A percentile compares a stretch with the other conserved stretches of the same genome.
These are phyloP conservation scores for Apophysomyces elegans DNA, from an alignment of 371 early-diverging fungal genomes.

Conservation along the genomic window DNA sequence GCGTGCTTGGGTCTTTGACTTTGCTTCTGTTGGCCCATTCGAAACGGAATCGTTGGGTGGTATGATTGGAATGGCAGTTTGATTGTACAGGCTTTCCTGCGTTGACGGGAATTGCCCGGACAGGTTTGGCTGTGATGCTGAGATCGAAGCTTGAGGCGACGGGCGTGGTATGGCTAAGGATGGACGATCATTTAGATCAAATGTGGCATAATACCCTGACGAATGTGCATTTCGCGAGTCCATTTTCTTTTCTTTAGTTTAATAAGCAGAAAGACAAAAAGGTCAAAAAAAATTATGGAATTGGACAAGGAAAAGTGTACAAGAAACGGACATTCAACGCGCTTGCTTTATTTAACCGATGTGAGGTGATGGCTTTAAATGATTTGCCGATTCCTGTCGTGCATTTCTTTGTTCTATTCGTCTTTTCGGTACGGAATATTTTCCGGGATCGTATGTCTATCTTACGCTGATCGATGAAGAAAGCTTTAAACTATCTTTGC, in stretches of 20 bases:
- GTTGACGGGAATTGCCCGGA: slow-evolving; percentile 4
- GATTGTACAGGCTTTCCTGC: background rate
- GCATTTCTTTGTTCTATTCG: background rate
- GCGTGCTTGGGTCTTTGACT: background rate
- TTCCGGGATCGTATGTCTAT: no score
- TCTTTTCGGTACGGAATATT: no score
- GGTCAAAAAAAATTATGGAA: background rate
- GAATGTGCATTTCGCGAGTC: slow-evolving; percentile 4
- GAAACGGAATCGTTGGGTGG: background rate
- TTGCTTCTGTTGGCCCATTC: background rate
- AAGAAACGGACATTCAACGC: slow-evolving; percentile 4
- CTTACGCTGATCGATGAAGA: no score
- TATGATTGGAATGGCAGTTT: background rate
- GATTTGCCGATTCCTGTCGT: background rate
- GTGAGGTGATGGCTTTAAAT: background rate
- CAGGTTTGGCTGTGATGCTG: slow-evolving; percentile 5
- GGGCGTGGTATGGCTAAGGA: background rate
- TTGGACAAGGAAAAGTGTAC: background rate
- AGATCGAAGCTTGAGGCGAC: slow-evolving; percentile 2
- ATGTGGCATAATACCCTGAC: slow-evolving; percentile 1
- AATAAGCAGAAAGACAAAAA: background rate
- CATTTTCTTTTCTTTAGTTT: background rate
- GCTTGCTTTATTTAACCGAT: background rate
- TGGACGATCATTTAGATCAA: slow-evolving; percentile 7
- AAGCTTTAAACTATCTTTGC: no score